phyloP scores from a whole-genome alignment of 345 rosid genomes.

The Rhizophora mangle region DNA sequence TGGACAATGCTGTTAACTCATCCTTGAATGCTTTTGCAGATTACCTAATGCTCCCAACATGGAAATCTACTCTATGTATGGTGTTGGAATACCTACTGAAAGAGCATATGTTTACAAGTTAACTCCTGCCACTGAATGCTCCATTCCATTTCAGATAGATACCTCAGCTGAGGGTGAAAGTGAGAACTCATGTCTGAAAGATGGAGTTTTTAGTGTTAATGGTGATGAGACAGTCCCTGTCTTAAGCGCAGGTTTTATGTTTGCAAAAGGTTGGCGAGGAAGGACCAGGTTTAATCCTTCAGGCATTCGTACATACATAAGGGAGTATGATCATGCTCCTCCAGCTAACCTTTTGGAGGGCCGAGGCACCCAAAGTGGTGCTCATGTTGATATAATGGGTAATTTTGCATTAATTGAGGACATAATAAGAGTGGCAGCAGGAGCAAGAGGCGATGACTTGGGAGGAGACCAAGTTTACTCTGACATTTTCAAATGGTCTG shows the following conservation, averaged over 20 bases:
- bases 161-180: slow-evolving; percentile 58
- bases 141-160: slow-evolving; percentile 82
- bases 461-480: slow-evolving; percentile 84
- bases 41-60: slow-evolving; percentile 87
- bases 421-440: slow-evolving; percentile 72
- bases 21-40: slow-evolving; percentile 38
- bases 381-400: slow-evolving; percentile 95
- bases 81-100: slow-evolving; percentile 93
- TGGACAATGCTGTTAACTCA: not conserved
- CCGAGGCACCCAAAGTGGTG: slow-evolving; percentile 85
- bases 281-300: slow-evolving; percentile 90
- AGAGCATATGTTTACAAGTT: slow-evolving; percentile 76
- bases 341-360: slow-evolving; percentile 87
- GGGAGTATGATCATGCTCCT: slow-evolving; percentile 83
- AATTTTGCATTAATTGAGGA: slow-evolving; percentile 89
- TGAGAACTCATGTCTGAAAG: slow-evolving; percentile 63
- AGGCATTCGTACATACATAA: slow-evolving; percentile 53
- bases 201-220: slow-evolving; percentile 70
- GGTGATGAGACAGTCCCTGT: slow-evolving; percentile 95
- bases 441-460: slow-evolving; percentile 75
- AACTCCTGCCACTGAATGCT: slow-evolving; percentile 59
- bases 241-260: slow-evolving; percentile 84
- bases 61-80: slow-evolving; percentile 87
- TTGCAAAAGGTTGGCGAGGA: slow-evolving; percentile 93
- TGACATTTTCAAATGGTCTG: slow-evolving; percentile 77